Percentiles rank a stretch among this genome's conserved stretches.
Evolutionary conservation across 257 asterid genomes (phyloP).

Genomic region (Solanum piurae): DNA sequence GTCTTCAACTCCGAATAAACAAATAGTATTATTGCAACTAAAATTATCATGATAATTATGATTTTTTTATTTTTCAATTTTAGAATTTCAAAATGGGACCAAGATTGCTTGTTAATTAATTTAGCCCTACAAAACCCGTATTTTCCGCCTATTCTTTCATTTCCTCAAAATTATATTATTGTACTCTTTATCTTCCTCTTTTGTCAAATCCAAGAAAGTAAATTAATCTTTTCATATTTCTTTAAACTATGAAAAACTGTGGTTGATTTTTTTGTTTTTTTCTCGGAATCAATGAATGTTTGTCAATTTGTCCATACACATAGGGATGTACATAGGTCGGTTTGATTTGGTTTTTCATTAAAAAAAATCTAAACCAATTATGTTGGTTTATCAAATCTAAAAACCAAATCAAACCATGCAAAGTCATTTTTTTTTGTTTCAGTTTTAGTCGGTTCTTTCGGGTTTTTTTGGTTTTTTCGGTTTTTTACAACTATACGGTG

Average conservation of each 20-base stretch:
- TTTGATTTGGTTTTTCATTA: too few relatives aligned
- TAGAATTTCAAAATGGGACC: neutral
- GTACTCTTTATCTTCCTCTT: neutral
- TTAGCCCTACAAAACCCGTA: neutral
- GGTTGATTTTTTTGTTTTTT: neutral
- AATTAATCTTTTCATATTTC: neutral
- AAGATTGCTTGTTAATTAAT: neutral
- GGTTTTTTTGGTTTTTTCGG: too few relatives aligned
- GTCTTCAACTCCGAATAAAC: neutral
- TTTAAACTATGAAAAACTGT: neutral
- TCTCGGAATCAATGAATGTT: neutral
- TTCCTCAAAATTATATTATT: neutral
- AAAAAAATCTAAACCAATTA: too few relatives aligned
- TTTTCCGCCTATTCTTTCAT: neutral
- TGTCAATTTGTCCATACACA: neutral
- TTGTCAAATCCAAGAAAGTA: neutral
- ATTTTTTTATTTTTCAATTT: neutral
- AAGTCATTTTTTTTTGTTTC: too few relatives aligned
- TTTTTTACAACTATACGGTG: too few relatives aligned
- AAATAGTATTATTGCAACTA: neutral
- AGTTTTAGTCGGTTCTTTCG: too few relatives aligned
- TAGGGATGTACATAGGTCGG: neutral
- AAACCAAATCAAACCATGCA: too few relatives aligned
- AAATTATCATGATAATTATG: neutral
- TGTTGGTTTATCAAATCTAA: too few relatives aligned